Conservation (phyloP, 345 rosid species). For the Brassica nigra region DNA sequence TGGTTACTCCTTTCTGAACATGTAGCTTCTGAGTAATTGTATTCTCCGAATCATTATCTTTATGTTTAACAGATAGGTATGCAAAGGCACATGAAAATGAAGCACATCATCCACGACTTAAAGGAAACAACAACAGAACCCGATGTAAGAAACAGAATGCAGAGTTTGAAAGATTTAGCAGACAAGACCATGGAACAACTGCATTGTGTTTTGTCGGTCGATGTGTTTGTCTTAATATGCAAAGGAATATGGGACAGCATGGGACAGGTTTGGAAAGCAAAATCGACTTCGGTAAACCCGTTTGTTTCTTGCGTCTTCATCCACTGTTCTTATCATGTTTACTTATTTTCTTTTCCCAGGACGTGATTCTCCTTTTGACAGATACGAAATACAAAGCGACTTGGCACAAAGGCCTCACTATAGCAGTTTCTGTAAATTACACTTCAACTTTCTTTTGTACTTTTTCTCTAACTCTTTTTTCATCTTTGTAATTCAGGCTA, state of each 20-base stretch:
- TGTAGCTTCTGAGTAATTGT: conserved; percentile 5
- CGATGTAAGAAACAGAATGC: conserved; percentile 67
- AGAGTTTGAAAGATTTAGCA: conserved; percentile 68
- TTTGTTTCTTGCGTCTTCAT: not conserved
- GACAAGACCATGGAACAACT: conserved; percentile 61
- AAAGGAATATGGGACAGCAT: conserved; percentile 79
- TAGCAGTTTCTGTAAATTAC: conserved; percentile 67
- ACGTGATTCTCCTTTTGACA: conserved; percentile 67
- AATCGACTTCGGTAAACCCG: not conserved
- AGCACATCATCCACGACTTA: conserved; percentile 74
- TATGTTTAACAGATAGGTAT: conserved; percentile 54
- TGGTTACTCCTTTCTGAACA: conserved; percentile 34
- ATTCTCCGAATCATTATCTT: not conserved
- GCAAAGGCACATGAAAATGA: conserved; percentile 65
- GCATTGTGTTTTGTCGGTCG: conserved; percentile 57
- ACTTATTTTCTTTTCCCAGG: conserved; percentile 42
- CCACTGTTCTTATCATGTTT: not conserved
- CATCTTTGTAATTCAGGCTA: not conserved
- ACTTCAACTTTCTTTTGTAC: not conserved
- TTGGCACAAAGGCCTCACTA: conserved; percentile 70
- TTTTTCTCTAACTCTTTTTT: conserved; percentile 17
- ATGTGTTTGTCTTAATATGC: conserved; percentile 64
- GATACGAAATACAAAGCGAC: conserved; percentile 65
- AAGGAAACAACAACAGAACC: conserved; percentile 65
- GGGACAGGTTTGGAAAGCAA: conserved; percentile 62